phyloP scores from a whole-genome alignment of 257 asterid genomes.

The Nicotiana obtusifolia region DNA sequence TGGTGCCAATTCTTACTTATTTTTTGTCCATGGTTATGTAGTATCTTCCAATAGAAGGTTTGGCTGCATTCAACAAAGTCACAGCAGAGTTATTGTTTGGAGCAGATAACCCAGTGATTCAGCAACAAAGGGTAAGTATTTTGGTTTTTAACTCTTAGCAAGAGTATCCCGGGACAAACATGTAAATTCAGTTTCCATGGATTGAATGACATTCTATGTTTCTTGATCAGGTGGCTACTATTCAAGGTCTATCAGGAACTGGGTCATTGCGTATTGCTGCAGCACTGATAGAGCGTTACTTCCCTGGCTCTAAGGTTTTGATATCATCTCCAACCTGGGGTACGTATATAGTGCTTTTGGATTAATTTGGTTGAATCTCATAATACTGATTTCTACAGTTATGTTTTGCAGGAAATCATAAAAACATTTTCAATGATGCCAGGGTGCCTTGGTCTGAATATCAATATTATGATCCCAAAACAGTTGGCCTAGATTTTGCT shows the following conservation, averaged over 20 bases:
- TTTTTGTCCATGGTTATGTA: slow-evolving; percentile 24
- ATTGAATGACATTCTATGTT: not conserved
- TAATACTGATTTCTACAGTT: not conserved
- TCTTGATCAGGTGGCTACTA: slow-evolving; percentile 71
- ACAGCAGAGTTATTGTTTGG: slow-evolving; percentile 91
- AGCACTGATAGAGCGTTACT: slow-evolving; percentile 78
- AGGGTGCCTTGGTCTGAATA: slow-evolving; percentile 94
- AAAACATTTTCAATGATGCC: slow-evolving; percentile 89
- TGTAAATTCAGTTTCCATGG: not conserved
- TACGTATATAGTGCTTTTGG: slow-evolving; percentile 20
- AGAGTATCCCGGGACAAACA: slow-evolving; percentile 14
- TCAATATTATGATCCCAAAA: slow-evolving; percentile 83
- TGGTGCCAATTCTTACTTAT: slow-evolving; percentile 23
- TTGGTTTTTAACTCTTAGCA: slow-evolving; percentile 12
- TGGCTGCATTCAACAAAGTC: slow-evolving; percentile 92
- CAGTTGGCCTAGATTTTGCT: slow-evolving; percentile 90
- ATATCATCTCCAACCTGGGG: slow-evolving; percentile 99
- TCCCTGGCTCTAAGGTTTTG: slow-evolving; percentile 78
- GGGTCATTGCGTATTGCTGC: slow-evolving; percentile 98
- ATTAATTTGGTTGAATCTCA: slow-evolving; percentile 11
- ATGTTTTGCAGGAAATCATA: slow-evolving; percentile 77
- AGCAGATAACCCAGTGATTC: slow-evolving; percentile 60
- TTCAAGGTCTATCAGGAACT: slow-evolving; percentile 99
- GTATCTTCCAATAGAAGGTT: slow-evolving; percentile 98
- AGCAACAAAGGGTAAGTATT: slow-evolving; percentile 63